Conservation (phyloP, 306 rosid species). For the Oemleria cerasiformis region DNA sequence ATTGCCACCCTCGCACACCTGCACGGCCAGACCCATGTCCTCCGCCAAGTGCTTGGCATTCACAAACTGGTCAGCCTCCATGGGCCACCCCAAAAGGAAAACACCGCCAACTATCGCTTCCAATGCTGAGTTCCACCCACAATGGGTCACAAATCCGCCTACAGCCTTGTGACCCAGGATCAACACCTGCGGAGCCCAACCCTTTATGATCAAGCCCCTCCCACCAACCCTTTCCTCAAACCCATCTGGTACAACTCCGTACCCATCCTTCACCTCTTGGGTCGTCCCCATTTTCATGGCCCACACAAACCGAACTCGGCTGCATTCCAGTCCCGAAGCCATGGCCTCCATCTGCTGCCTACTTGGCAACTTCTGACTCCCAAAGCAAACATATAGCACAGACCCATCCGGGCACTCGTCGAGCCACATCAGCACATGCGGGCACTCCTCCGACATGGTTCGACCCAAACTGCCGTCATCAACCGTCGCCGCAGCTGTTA, state of each 20-base stretch:
- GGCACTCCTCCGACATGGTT: not conserved
- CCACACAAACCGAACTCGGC: slow-evolving; percentile 52
- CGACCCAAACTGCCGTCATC: not conserved
- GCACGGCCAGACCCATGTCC: slow-evolving; percentile 40
- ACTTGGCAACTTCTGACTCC: slow-evolving; percentile 59
- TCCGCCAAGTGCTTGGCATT: slow-evolving; percentile 57
- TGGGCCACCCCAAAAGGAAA: slow-evolving; percentile 65
- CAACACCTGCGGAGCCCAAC: slow-evolving; percentile 51
- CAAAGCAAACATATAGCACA: slow-evolving; percentile 64
- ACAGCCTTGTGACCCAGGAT: slow-evolving; percentile 46
- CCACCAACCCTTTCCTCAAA: slow-evolving; percentile 47
- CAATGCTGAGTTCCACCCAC: slow-evolving; percentile 67
- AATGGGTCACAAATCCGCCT: slow-evolving; percentile 60
- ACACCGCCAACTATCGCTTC: slow-evolving; percentile 52
- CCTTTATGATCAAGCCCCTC: slow-evolving; percentile 43
- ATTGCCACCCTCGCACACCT: slow-evolving; percentile 45
- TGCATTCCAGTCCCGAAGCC: slow-evolving; percentile 58
- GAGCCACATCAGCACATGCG: slow-evolving; percentile 37
- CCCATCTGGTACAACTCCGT: slow-evolving; percentile 35
- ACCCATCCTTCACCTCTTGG: slow-evolving; percentile 27
- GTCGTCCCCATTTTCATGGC: slow-evolving; percentile 36
- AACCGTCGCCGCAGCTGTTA: not conserved
- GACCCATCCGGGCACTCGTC: slow-evolving; percentile 53
- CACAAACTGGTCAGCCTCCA: slow-evolving; percentile 76
- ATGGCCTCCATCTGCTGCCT: slow-evolving; percentile 53